Base-by-base conservation (phyloP, 164 flowering plant genomes). In the Berberis vulgaris region DNA sequence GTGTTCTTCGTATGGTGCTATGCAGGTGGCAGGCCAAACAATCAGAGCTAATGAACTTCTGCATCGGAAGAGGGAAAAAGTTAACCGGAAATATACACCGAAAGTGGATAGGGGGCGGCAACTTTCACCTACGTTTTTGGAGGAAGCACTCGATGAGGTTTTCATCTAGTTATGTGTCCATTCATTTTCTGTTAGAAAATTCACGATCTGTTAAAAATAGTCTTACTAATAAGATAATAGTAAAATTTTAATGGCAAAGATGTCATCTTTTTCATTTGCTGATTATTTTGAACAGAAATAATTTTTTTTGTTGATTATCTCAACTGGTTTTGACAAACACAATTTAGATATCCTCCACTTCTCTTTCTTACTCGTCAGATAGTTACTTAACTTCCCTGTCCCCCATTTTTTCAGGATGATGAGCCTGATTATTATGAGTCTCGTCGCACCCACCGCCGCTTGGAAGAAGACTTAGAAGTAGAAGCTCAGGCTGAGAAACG, bases 101-200 rank as follows among this genome's bases (percentile, higher is more conserved):
- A 71, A 82, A 54, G 80, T 73, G 44, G 96, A 88, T 49, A 80
- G 81, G 71, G 87, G 84, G 59, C 90, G 92, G 59, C 96, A 91
- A 69, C 96, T 95, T 68, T 91, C 99, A n/a, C 93, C 99, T 61
- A 97, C 97, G 61, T 95, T 87, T 73, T 81, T 95, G 76, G 99
- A 95, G 77, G 97, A 82, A 62, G 97, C 93, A 47, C 86, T 85
- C 64, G 97, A 91, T 47, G 99, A 91, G 96, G 99, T 90, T 10
- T 50, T 65, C 40, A 26, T 70, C 43, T 7, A 10, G 12, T 10
- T 52, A 10, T 52, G 50, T 46, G 5, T 46, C 49, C 8, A 5
- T 46, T 46, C 8, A 5, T 8, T 46, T 46, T 46, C 8, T 46
- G 8, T 5, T 46, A 46, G 5, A 46, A 46, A 46, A 26, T 26